A percentile compares a stretch with the other conserved stretches of the same genome.
Evolutionary conservation across 352 stramenopile species (phyloP).

Genomic region (Pythium aphanidermatum): DNA sequence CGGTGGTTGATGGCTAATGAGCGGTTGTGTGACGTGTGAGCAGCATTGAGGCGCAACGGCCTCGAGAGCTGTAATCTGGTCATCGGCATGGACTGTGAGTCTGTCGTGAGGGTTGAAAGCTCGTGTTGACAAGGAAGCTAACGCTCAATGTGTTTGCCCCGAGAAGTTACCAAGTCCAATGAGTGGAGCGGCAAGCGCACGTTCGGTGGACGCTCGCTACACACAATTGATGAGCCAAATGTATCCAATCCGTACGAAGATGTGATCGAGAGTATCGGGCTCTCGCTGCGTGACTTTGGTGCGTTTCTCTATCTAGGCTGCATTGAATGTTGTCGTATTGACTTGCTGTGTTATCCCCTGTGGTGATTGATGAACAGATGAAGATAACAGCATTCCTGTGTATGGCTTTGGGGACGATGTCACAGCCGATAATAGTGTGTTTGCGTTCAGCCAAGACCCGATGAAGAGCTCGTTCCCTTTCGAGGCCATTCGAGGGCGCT

Average conservation of each 20-base stretch:
- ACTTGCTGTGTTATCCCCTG: not conserved
- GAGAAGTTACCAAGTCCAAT: conserved; percentile 89
- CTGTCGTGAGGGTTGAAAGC: too few species aligned
- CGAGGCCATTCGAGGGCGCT: conserved; percentile 59
- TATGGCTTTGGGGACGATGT: conserved; percentile 82
- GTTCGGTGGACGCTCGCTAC: conserved; percentile 62
- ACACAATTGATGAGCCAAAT: conserved; percentile 47
- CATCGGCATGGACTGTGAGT: conserved; percentile 80
- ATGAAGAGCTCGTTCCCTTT: conserved; percentile 38
- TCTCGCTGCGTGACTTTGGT: conserved; percentile 71
- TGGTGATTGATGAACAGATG: conserved; percentile 30
- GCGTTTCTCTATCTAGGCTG: conserved; percentile 13
- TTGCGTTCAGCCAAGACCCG: conserved; percentile 45
- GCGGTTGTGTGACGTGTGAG: not conserved
- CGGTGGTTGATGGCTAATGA: too few species aligned
- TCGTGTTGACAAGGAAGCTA: too few species aligned
- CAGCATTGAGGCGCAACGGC: conserved; percentile 60
- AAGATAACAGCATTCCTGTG: conserved; percentile 80
- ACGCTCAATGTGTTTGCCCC: too few species aligned
- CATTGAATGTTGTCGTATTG: not conserved
- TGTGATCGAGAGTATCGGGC: conserved; percentile 77
- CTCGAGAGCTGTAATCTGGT: conserved; percentile 86
- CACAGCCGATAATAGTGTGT: conserved; percentile 73
- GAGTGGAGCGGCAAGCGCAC: conserved; percentile 85
- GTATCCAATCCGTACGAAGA: conserved; percentile 74